Evolutionary conservation across 768 basidiomycete genomes (phyloP).

Genomic region (Boletus patriciae): DNA sequence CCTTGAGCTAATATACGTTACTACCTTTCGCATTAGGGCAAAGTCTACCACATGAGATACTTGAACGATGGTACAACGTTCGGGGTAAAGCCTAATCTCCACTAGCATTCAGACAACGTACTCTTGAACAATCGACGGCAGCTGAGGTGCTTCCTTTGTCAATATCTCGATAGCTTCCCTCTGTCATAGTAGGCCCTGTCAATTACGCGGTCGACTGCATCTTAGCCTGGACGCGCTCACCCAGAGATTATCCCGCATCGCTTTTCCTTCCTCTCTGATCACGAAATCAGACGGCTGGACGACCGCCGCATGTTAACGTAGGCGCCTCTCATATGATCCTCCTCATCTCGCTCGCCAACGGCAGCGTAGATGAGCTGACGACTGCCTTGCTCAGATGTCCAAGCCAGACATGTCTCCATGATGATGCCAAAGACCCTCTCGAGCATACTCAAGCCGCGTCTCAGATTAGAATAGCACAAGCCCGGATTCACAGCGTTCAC

Average conservation of each 20-base stretch:
- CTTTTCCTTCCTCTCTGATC: slow-evolving; percentile 29
- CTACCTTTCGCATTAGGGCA: too few relatives aligned
- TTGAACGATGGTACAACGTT: too few relatives aligned
- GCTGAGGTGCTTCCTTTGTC: slow-evolving; percentile 7
- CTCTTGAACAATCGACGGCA: slow-evolving; percentile 13
- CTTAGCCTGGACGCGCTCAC: slow-evolving; percentile 19
- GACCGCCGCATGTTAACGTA: slow-evolving; percentile 14
- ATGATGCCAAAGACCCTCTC: not conserved
- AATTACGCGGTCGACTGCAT: not conserved
- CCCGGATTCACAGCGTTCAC: slow-evolving; percentile 32
- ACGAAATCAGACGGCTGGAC: slow-evolving; percentile 36
- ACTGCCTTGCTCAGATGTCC: slow-evolving; percentile 34
- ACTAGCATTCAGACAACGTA: slow-evolving; percentile 5
- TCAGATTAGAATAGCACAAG: slow-evolving; percentile 30
- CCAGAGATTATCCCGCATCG: slow-evolving; percentile 35
- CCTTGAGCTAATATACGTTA: too few relatives aligned
- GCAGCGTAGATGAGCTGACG: slow-evolving; percentile 37
- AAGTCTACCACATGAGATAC: too few relatives aligned
- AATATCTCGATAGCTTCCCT: slow-evolving; percentile 24
- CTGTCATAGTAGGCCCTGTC: slow-evolving; percentile 1
- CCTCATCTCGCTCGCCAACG: slow-evolving; percentile 23
- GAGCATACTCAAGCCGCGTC: not conserved
- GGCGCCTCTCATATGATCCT: slow-evolving; percentile 23
- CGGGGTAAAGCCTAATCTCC: too few relatives aligned
- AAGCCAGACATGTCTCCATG: slow-evolving; percentile 12